These are phyloP conservation scores for Limnanthes douglasii DNA, from an alignment of 345 rosid genomes.

Conservation along the genomic window DNA sequence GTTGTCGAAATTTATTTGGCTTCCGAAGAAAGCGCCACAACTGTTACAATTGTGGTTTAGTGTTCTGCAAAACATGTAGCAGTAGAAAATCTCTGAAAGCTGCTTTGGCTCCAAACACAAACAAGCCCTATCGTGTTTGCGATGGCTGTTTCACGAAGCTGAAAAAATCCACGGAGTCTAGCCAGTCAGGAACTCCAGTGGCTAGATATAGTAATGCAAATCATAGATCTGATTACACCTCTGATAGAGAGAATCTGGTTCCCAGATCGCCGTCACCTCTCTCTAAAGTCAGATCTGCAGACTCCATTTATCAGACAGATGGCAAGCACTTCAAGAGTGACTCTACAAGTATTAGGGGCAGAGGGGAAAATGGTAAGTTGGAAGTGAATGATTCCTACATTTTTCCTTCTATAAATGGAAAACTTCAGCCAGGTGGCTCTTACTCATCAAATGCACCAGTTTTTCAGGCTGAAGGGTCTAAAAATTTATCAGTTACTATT, in stretches of 20 bases:
- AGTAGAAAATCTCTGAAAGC: slow-evolving; percentile 67
- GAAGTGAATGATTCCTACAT: slow-evolving; percentile 17
- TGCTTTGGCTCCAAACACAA: slow-evolving; percentile 66
- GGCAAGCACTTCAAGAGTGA: slow-evolving; percentile 17
- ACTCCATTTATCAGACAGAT: slow-evolving; percentile 27
- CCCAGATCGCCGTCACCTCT: slow-evolving; percentile 21
- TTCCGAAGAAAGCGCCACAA: slow-evolving; percentile 91
- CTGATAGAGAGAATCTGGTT: slow-evolving; percentile 24
- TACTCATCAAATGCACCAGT: slow-evolving; percentile 18
- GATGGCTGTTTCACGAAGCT: slow-evolving; percentile 68
- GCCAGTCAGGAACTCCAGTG: slow-evolving; percentile 18
- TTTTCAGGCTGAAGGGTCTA: slow-evolving; percentile 17
- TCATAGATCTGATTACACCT: slow-evolving; percentile 16
- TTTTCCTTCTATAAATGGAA: slow-evolving; percentile 25
- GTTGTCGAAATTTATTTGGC: slow-evolving; percentile 65
- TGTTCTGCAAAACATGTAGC: slow-evolving; percentile 79
- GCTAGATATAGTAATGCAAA: slow-evolving; percentile 20
- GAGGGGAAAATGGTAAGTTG: slow-evolving; percentile 8
- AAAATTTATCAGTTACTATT: slow-evolving; percentile 22
- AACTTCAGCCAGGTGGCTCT: slow-evolving; percentile 18
- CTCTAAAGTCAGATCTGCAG: slow-evolving; percentile 32
- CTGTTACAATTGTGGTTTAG: slow-evolving; percentile 86
- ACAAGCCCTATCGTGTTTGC: slow-evolving; percentile 79
- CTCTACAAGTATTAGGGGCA: not conserved
- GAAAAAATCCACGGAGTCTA: slow-evolving; percentile 28